Evolutionary conservation across 179 eudicot genomes (phyloP), one percentile per base, ranked within the genome.

Genomic region (Camellia oleifera): DNA sequence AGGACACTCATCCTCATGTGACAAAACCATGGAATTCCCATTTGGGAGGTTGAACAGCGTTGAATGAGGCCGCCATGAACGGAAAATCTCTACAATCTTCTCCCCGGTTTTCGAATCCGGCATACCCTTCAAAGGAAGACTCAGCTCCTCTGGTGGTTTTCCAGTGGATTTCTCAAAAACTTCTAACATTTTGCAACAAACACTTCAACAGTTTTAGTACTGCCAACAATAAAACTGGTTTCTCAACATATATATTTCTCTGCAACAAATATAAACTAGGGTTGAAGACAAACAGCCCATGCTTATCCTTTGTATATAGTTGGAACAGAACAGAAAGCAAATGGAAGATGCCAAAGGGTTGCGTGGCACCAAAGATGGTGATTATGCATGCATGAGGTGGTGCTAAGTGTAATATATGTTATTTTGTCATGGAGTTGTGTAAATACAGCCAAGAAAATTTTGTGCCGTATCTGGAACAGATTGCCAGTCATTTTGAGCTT

Each of bases 21-120:
- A 83, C 76, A 84, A 69, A 74, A 77, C 87, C 83, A 88, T 69
- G 76, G 84, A 79, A 72, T 81, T 81, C 65, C 80, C 88, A 82
- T 81, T 81, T 60, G 82, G 12, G 65, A 83, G 81, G 78, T 70
- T 76, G 73, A 53, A 81, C 53, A 69, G 66, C 7, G 78, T 77
- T 8, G 82, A 68, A 42, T 76, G 83, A 4, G 62, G 42, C 61
- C 58, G 63, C 81, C 81, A 70, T 53, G 83, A 84, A 60, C 58
- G 77, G 76, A 78, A 74, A 50, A 66, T 50, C 72, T 81, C 78
- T 75, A 78, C 84, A 57, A 83, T 61, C 76, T 83, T 81, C 23
- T 61, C 77, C 42, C 74, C 66, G 44, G 80, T 65, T 52, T 83
- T 86, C 76, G 56, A 58, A 46, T 58, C 56, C 52, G 15, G 61